Percentiles rank a stretch among this genome's conserved stretches.
Evolutionary conservation across 805 yeast genomes (phyloP).

Genomic region (Candida endomychidarum): DNA sequence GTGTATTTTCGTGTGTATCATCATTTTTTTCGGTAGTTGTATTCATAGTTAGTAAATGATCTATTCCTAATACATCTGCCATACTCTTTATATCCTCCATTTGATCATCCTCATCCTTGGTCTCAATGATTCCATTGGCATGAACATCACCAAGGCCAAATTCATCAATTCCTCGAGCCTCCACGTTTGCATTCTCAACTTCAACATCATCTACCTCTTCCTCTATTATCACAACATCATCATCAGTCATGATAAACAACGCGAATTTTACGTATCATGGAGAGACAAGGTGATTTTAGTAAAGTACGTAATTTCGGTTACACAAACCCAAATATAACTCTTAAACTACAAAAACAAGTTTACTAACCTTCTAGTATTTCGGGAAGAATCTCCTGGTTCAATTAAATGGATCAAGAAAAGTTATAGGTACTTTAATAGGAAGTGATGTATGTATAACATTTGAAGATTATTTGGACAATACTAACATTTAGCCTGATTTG

Average conservation of each 20-base stretch:
- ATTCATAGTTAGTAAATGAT: no score
- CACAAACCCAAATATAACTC: neutral
- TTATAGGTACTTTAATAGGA: conserved; percentile 82
- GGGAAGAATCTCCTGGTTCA: conserved; percentile 73
- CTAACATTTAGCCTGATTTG: conserved; percentile 51
- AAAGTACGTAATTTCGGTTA: neutral
- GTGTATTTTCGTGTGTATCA: no score
- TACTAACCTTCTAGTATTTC: conserved; percentile 54
- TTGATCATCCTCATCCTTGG: no score
- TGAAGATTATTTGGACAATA: neutral
- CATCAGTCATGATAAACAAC: conserved; percentile 2
- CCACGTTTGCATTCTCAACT: neutral
- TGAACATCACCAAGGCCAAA: no score
- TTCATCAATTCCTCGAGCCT: neutral
- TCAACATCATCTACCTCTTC: conserved; percentile 2
- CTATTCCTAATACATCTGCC: no score
- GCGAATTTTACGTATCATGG: conserved; percentile 5
- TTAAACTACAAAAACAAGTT: no score
- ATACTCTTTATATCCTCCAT: no score
- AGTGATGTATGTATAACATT: conserved; percentile 56
- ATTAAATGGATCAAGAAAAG: conserved; percentile 74
- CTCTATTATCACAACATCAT: neutral
- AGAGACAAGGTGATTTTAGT: conserved; percentile 4
- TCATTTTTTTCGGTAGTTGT: no score
- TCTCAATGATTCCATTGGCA: no score